Conservation (phyloP, 345 rosid species). For the Raphanus sativus region DNA sequence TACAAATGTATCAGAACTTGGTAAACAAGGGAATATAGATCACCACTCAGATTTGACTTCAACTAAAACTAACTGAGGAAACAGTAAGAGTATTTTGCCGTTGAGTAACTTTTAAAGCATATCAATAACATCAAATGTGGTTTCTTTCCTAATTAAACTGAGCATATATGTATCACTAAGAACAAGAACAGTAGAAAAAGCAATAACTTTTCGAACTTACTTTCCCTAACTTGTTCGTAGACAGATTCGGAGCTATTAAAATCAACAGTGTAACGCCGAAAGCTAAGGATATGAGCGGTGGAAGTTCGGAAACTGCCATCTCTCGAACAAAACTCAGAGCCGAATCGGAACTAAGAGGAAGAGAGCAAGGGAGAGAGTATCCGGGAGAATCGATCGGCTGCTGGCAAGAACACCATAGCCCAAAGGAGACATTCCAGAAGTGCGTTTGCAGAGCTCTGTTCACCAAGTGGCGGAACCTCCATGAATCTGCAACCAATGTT, state of each 20-base stretch:
- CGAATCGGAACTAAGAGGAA: not conserved
- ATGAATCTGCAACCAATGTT: conserved; percentile 12
- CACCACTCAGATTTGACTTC: not conserved
- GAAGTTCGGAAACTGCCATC: conserved; percentile 6
- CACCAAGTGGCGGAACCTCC: conserved; percentile 19
- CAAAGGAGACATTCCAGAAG: conserved; percentile 38
- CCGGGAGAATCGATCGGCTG: conserved; percentile 16
- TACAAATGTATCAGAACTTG: no score
- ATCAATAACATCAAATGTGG: not conserved
- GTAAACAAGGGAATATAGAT: no score
- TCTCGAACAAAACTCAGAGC: conserved; percentile 29
- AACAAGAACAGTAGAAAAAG: no score
- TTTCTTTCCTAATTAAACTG: not conserved
- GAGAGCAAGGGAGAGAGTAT: conserved; percentile 4
- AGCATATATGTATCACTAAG: no score
- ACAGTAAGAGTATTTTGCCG: no score
- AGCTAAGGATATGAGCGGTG: conserved; percentile 35
- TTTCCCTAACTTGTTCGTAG: conserved; percentile 9
- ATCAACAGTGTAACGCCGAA: conserved; percentile 31
- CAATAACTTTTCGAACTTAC: conserved; percentile 10
- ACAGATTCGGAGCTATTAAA: conserved; percentile 10
- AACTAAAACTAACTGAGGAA: no score
- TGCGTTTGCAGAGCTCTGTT: conserved; percentile 28
- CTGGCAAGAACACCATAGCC: conserved; percentile 37
- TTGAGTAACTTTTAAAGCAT: not conserved